Conservation (phyloP, 2,329 filamentous ascomycete genomes). For the Venturia asperata region DNA sequence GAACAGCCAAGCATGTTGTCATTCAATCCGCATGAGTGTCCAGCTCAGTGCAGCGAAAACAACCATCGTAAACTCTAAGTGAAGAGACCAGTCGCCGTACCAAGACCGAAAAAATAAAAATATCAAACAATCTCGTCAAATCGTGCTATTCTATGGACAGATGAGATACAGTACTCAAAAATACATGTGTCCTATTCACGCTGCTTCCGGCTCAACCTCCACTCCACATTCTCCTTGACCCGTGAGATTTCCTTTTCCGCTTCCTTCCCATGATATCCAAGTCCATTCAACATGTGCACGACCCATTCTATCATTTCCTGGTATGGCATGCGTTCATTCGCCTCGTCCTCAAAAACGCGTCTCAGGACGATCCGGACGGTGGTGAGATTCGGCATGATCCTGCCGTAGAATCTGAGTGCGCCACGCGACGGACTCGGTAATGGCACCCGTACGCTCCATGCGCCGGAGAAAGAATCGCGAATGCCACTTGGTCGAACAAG, state of each 20-base stretch:
- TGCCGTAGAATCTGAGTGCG: constrained; percentile 11
- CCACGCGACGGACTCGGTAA: not conserved
- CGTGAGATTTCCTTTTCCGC: not conserved
- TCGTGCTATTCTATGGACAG: not conserved
- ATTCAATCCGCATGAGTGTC: too few relatives aligned
- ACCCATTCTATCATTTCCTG: not conserved
- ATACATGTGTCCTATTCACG: too few relatives aligned
- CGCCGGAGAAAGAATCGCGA: not conserved
- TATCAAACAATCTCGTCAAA: too few relatives aligned
- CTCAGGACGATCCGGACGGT: constrained; percentile 16
- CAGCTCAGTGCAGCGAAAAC: too few relatives aligned
- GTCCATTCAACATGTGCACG: not conserved
- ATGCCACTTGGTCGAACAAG: not conserved
- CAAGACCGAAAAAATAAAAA: too few relatives aligned
- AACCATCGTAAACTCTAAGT: too few relatives aligned
- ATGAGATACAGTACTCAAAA: not conserved
- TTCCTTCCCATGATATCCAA: not conserved
- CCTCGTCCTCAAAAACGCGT: constrained; percentile 5
- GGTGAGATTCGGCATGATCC: constrained; percentile 6
- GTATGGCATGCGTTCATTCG: not conserved
- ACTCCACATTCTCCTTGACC: not conserved
- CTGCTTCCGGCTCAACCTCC: not conserved
- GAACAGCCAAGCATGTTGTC: too few relatives aligned
- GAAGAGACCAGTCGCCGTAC: too few relatives aligned
- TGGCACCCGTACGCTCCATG: not conserved